A percentile compares a stretch with the other conserved stretches of the same genome.
Conservation (phyloP, 495 filamentous ascomycete species). For the Aspergillus affinis region DNA sequence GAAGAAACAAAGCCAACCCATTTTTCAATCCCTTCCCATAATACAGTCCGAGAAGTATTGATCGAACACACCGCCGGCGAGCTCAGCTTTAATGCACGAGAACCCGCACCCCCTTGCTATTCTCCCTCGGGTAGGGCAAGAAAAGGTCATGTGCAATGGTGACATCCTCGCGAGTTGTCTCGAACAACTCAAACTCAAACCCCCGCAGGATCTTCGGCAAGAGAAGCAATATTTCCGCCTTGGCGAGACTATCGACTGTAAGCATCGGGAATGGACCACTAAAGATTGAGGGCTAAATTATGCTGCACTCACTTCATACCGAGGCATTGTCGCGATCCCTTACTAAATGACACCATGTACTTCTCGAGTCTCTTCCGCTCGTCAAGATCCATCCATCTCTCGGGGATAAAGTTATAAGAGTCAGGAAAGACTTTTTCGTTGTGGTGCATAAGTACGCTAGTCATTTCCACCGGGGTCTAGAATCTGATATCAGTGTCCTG, state of each 20-base stretch:
- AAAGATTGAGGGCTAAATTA: too few relatives aligned
- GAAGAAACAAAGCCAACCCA: too few relatives aligned
- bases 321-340: conserved; percentile 49
- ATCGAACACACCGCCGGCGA: too few relatives aligned
- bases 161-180: conserved; percentile 14
- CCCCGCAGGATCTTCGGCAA: conserved; percentile 9
- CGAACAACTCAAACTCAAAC: conserved; percentile 13
- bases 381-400: conserved; percentile 40
- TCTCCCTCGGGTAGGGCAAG: conserved; percentile 10
- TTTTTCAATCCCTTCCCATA: not conserved
- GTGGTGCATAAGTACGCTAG: conserved; percentile 38
- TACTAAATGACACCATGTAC: conserved; percentile 49
- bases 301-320: conserved; percentile 42
- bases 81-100: conserved; percentile 7
- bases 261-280: not conserved
- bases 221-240: conserved; percentile 12
- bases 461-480: conserved; percentile 45
- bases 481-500: not conserved
- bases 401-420: conserved; percentile 39
- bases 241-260: conserved; percentile 3
- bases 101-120: conserved; percentile 15
- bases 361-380: conserved; percentile 38
- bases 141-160: conserved; percentile 15
- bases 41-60: too few relatives aligned
- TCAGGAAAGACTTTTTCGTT: conserved; percentile 43